Evolutionary conservation across 345 rosid species (phyloP), one percentile per base, ranked within the genome.

Genomic region (Bretschneidera sinensis): DNA sequence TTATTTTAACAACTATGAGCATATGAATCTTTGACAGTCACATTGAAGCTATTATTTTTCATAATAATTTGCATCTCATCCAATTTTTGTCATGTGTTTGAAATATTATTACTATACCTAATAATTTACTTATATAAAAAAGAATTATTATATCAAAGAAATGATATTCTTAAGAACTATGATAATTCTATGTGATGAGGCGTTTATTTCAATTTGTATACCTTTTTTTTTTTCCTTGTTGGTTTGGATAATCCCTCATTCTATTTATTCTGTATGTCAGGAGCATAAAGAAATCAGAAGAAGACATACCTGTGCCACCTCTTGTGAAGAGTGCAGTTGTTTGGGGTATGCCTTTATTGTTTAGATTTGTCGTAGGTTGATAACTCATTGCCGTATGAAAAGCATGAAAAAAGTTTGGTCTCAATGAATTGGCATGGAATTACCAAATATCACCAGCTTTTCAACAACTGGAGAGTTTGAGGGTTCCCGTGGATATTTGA

Each of bases 271-370:
- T 61, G 20, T 57, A 10, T 23, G 14, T 63, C 81, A 87, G 96
- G 75, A 87, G 74, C 75, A 74, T 90, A 48, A 84, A 80, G 62
- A 89, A 85, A 69, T 85, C 97, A 43, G 89, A 94, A 67, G 84
- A 89, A 61, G 92, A 81, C 75, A 78, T 88, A 54, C 97, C 95
- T 0, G 88, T 94, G 60, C 96, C 97, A 66, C 97, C 99, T 31
- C 87, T 90, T 18, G 22, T 90, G 54, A 79, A 83, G 80, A 94
- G 97, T 79, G 96, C 97, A 54, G 97, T 81, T 65, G 91, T 91
- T 9, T 94, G 96, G 95, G 99, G 99, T 88, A 85, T 66, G 67
- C 45, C 65, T 47, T 34, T 17, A 21, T 23, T 56, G 8, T 9
- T 51, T 24, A 51, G 31, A 2, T 5, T 48, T 16, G 20, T 17